Evolutionary conservation across 306 rosid genomes (phyloP).

Genomic region (Dalbergia oliveri): DNA sequence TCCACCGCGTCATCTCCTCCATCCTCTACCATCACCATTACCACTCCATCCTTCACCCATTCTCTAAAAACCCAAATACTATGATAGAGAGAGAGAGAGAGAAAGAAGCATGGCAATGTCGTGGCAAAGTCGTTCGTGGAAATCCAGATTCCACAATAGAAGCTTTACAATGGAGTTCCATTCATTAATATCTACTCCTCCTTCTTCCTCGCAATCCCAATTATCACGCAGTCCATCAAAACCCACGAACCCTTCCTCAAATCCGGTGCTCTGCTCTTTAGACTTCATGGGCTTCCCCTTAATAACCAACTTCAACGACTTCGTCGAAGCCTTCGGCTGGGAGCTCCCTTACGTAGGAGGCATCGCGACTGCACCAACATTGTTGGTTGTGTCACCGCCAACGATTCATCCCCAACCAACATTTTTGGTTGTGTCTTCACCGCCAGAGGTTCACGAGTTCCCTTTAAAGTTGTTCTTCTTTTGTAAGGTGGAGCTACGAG

Average conservation of each 20-base stretch:
- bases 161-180: constrained; percentile 57
- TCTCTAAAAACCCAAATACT: too few relatives aligned
- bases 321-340: constrained; percentile 78
- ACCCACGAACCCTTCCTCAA: constrained; percentile 56
- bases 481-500: constrained; percentile 76
- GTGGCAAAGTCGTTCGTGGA: constrained; percentile 47
- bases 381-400: constrained; percentile 87
- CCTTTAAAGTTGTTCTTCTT: constrained; percentile 86
- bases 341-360: constrained; percentile 95
- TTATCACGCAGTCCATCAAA: constrained; percentile 58
- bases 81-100: background rate
- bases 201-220: constrained; percentile 43
- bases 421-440: too few relatives aligned
- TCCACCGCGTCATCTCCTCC: too few relatives aligned
- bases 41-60: too few relatives aligned
- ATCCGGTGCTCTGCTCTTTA: constrained; percentile 75
- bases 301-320: constrained; percentile 72
- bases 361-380: constrained; percentile 81
- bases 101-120: background rate
- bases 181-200: constrained; percentile 67
- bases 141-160: constrained; percentile 67
- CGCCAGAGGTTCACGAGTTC: constrained; percentile 88
- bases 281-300: constrained; percentile 70
- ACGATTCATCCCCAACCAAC: constrained; percentile 95
- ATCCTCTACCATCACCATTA: too few relatives aligned